Conservation (phyloP, 2,329 filamentous ascomycete species). For the Colletotrichum melonis region DNA sequence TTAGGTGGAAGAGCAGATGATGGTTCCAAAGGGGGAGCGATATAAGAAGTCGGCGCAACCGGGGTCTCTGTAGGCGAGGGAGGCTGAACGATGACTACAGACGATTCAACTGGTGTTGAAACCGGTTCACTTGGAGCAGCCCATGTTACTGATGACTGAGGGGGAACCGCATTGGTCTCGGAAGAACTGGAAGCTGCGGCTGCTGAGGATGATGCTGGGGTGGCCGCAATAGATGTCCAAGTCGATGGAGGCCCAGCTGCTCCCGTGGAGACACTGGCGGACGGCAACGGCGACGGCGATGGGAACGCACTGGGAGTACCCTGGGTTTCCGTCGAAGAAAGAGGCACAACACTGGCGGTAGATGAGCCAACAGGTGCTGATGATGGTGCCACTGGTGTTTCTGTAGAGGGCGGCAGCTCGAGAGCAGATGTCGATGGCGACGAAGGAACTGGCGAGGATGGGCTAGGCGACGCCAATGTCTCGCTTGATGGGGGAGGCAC, state of each 20-base stretch:
- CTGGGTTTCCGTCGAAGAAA: neutral
- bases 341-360: neutral
- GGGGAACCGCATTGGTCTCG: neutral
- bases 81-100: neutral
- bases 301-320: neutral
- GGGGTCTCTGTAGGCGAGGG: neutral
- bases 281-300: no score
- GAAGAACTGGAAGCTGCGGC: neutral
- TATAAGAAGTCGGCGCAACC: slow-evolving; percentile 16
- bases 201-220: neutral
- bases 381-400: neutral
- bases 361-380: neutral
- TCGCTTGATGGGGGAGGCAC: neutral
- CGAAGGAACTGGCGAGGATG: neutral
- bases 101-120: neutral
- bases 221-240: neutral
- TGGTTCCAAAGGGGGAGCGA: neutral
- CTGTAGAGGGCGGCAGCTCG: neutral
- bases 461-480: neutral
- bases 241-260: neutral
- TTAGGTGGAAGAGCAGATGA: slow-evolving; percentile 24
- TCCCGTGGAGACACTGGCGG: neutral
- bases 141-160: neutral
- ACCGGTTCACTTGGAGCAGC: neutral
- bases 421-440: neutral